Evolutionary conservation across 139 green algal genomes (phyloP).

Genomic region (Tetradesmus obliquus): DNA sequence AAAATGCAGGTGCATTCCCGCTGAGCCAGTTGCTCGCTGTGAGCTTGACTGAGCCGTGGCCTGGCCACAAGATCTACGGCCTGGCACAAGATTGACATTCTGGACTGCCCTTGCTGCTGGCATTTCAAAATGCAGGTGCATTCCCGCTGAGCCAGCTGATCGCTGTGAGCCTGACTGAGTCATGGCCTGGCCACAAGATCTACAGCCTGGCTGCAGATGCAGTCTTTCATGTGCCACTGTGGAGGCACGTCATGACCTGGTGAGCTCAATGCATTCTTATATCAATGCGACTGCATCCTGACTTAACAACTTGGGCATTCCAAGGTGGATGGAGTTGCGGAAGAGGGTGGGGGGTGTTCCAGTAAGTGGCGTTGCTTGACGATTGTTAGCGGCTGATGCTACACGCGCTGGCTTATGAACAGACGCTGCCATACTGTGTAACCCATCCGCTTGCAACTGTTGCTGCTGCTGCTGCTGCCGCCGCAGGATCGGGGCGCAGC

Average conservation of each 20-base stretch:
- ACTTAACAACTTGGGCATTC: too few species aligned
- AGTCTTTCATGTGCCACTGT: conserved; percentile 29
- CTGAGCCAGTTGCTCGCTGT: background rate
- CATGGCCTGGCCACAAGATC: conserved; percentile 26
- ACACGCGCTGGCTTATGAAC: too few species aligned
- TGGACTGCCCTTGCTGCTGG: too few species aligned
- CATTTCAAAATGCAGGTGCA: too few species aligned
- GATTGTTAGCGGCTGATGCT: too few species aligned
- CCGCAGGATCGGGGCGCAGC: conserved; percentile 19
- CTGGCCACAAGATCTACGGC: too few species aligned
- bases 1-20: background rate
- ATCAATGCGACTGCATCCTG: too few species aligned
- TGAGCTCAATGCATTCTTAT: too few species aligned
- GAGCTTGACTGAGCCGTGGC: background rate
- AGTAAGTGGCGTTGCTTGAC: too few species aligned
- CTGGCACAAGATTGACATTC: background rate
- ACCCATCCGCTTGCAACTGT: background rate
- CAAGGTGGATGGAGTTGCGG: too few species aligned
- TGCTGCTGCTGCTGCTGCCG: background rate
- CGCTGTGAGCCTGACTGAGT: background rate
- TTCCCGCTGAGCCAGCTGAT: conserved; percentile 37
- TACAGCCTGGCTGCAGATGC: conserved; percentile 28
- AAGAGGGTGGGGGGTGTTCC: too few species aligned
- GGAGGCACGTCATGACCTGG: conserved; percentile 39
- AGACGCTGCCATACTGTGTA: too few species aligned